Percentiles rank a stretch among this genome's conserved stretches.
phyloP scores from a whole-genome alignment of 768 basidiomycete species.

The Serendipita indica region DNA sequence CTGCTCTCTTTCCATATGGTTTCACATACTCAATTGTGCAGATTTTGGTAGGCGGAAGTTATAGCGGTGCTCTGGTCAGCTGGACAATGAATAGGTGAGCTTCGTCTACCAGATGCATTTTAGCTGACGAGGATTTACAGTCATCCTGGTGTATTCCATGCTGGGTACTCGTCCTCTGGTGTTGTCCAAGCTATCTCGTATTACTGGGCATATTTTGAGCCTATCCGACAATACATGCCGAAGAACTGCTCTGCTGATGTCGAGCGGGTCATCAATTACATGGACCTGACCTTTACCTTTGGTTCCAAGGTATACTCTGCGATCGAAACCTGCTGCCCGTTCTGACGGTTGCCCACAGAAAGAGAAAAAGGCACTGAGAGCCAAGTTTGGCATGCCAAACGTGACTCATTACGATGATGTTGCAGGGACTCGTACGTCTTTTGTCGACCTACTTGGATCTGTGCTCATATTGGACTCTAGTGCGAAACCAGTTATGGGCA shows the following conservation, averaged over 20 bases:
- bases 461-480: conserved; percentile 15
- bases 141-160: conserved; percentile 44
- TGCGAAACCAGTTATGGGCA: conserved; percentile 40
- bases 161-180: conserved; percentile 52
- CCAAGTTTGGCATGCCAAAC: conserved; percentile 40
- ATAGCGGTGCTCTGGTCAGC: conserved; percentile 20
- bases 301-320: conserved; percentile 23
- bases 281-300: conserved; percentile 41
- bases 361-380: conserved; percentile 41
- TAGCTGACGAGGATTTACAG: conserved; percentile 21
- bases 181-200: conserved; percentile 50
- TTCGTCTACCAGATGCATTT: background rate
- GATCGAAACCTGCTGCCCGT: background rate
- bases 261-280: conserved; percentile 42
- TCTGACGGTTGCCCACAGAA: background rate
- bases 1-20: background rate
- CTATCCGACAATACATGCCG: conserved; percentile 52
- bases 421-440: conserved; percentile 36
- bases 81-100: background rate
- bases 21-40: background rate
- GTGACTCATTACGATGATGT: conserved; percentile 53
- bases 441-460: background rate
- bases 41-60: conserved; percentile 30
- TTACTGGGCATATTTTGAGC: conserved; percentile 62
- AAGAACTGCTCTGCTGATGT: conserved; percentile 61